These are phyloP conservation scores for Gonapodya sp. DNA, from an alignment of 192 early-diverging fungal genomes.

Conservation along the genomic window DNA sequence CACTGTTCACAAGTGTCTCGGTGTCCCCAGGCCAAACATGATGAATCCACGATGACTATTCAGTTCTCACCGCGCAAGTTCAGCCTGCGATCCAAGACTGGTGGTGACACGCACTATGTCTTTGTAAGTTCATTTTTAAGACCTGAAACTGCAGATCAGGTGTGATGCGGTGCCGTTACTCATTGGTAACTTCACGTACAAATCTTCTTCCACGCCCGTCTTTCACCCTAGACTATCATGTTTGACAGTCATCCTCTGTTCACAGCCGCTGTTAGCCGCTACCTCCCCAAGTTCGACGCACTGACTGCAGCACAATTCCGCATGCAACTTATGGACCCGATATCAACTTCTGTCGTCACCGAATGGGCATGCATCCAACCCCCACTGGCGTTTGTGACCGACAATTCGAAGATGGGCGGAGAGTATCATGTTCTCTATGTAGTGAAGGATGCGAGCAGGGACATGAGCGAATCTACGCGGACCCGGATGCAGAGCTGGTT, in stretches of 20 bases:
- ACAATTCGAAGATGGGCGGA: not conserved
- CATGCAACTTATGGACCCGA: not conserved
- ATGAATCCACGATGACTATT: not conserved
- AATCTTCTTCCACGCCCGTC: too few relatives aligned
- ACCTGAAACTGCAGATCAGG: too few relatives aligned
- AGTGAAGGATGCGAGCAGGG: not conserved
- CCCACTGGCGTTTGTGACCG: not conserved
- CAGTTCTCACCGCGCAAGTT: not conserved
- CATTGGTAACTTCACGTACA: too few relatives aligned
- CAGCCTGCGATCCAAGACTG: not conserved
- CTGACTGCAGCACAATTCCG: not conserved
- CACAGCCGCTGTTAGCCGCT: not conserved
- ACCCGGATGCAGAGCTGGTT: not conserved
- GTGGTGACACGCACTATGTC: not conserved
- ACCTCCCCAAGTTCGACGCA: not conserved
- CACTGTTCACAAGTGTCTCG: not conserved
- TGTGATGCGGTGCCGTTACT: too few relatives aligned
- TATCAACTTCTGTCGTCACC: not conserved
- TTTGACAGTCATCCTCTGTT: not conserved
- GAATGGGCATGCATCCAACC: not conserved
- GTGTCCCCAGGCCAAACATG: not conserved
- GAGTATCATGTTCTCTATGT: not conserved
- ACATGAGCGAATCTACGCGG: not conserved
- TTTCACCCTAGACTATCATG: not conserved
- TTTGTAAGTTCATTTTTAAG: not conserved